Evolutionary conservation across 805 yeast genomes (phyloP).

Genomic region (Candida corydali): DNA sequence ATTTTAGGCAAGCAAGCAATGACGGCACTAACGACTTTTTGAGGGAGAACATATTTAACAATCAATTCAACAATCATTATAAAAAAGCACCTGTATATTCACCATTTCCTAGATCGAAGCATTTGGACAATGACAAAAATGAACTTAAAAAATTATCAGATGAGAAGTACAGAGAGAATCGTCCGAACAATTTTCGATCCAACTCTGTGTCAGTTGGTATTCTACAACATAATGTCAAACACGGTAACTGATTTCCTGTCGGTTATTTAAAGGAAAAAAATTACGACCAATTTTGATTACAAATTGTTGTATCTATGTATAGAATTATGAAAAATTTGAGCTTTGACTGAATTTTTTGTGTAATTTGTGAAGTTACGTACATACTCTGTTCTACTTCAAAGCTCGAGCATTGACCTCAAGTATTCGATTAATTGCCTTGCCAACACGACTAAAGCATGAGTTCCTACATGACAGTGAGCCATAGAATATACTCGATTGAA

Average conservation of each 20-base stretch:
- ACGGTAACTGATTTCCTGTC: neutral
- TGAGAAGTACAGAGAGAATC: conserved; percentile 9
- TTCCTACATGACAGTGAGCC: no score
- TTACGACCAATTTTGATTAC: no score
- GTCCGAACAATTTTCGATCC: conserved; percentile 32
- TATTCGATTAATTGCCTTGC: no score
- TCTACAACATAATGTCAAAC: conserved; percentile 19
- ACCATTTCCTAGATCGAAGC: conserved; percentile 40
- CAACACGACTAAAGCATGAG: no score
- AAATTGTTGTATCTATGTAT: no score
- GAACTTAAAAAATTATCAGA: conserved; percentile 17
- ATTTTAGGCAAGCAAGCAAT: neutral
- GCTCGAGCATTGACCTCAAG: no score
- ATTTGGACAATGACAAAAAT: conserved; percentile 32
- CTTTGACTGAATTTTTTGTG: no score
- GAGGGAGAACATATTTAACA: conserved; percentile 14
- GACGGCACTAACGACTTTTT: neutral
- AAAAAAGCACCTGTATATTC: conserved; percentile 39
- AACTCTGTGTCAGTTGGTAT: conserved; percentile 39
- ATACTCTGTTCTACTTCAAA: no score
- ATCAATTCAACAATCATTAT: conserved; percentile 43
- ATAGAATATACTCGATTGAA: no score
- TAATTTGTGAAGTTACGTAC: no score
- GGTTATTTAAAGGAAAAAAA: no score
- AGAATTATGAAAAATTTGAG: no score